Evolutionary conservation across 139 green algal species (phyloP).

Genomic region (Tetradesmus obliquus): DNA sequence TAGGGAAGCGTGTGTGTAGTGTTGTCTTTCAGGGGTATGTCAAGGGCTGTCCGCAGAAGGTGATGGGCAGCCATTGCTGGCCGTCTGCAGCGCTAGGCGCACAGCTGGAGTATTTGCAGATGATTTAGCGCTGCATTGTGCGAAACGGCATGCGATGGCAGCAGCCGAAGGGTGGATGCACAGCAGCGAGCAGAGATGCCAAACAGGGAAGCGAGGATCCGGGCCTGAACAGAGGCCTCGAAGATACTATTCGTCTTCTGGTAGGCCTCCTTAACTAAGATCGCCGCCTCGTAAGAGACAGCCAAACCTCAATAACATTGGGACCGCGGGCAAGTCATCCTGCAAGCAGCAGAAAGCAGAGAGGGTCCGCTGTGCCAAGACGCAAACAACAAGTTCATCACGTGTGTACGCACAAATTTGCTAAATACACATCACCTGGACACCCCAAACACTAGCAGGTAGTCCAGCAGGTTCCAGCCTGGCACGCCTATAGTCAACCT

Average conservation of each 20-base stretch:
- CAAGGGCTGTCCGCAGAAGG: conserved; percentile 15
- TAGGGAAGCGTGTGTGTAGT: neutral
- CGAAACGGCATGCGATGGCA: neutral
- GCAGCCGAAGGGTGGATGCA: neutral
- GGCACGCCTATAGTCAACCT: too few relatives aligned
- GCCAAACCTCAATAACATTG: neutral
- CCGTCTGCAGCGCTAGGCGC: neutral
- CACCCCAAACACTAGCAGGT: too few relatives aligned
- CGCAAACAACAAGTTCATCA: too few relatives aligned
- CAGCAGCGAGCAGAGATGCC: neutral
- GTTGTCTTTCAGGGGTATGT: conserved; percentile 10
- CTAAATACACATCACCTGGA: too few relatives aligned
- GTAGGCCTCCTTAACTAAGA: too few relatives aligned
- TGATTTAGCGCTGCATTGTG: neutral
- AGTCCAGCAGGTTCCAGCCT: too few relatives aligned
- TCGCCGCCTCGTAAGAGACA: neutral
- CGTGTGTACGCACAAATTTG: too few relatives aligned
- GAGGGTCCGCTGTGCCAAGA: too few relatives aligned
- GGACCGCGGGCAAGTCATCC: neutral
- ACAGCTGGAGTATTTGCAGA: neutral
- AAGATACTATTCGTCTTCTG: neutral
- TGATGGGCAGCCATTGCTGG: neutral
- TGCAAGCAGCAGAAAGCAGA: neutral
- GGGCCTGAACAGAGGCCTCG: neutral
- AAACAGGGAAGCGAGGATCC: neutral